Percentiles rank a stretch among this genome's conserved stretches.
phyloP scores from a whole-genome alignment of 2,329 filamentous ascomycete species.

The Elsinoe arachidis region DNA sequence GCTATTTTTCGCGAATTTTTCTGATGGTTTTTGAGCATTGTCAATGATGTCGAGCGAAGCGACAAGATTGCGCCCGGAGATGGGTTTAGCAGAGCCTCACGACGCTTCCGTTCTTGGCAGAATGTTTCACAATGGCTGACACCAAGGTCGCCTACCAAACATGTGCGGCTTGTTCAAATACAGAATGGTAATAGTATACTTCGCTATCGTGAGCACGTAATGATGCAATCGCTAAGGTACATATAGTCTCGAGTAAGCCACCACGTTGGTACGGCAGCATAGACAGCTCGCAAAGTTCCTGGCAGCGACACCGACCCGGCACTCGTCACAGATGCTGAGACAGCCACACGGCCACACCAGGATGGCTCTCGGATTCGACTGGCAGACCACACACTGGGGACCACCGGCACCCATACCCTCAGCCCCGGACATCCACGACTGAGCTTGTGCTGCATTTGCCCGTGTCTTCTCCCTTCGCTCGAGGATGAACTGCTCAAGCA shows the following conservation, averaged over 20 bases:
- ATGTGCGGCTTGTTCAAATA: no score
- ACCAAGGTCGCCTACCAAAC: no score
- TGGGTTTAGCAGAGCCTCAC: not conserved
- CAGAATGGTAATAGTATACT: not conserved
- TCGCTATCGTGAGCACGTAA: not conserved
- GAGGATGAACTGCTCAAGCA: conserved; percentile 54
- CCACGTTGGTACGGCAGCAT: conserved; percentile 80
- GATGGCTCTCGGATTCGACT: conserved; percentile 73
- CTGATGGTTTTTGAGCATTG: not conserved
- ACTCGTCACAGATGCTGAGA: conserved; percentile 89
- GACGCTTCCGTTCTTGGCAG: not conserved
- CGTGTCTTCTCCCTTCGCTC: conserved; percentile 41
- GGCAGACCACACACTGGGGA: conserved; percentile 88
- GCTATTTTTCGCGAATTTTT: not conserved
- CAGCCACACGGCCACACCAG: conserved; percentile 97
- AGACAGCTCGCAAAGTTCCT: conserved; percentile 97
- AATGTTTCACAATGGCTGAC: not conserved
- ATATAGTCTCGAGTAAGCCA: conserved; percentile 83
- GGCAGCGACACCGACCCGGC: conserved; percentile 84
- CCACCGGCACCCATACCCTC: conserved; percentile 64
- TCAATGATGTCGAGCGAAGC: not conserved
- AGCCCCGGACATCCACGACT: conserved; percentile 61
- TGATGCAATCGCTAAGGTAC: conserved; percentile 51
- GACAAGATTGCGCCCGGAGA: not conserved
- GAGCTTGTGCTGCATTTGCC: conserved; percentile 23